phyloP scores from a whole-genome alignment of 768 basidiomycete genomes.

The Podaxis pistillaris region DNA sequence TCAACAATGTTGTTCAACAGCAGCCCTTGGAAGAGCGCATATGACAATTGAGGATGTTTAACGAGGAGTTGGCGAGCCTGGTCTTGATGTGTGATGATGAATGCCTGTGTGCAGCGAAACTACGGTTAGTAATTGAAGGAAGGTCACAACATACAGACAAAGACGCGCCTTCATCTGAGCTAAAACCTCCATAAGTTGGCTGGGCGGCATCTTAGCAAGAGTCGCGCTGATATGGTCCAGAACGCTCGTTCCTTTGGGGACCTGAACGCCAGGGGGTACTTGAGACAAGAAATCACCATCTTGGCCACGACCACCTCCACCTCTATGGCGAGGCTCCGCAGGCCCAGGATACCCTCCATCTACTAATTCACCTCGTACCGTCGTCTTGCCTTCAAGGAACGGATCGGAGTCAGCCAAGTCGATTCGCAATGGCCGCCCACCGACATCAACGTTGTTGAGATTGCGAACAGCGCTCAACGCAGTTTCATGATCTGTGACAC shows the following conservation, averaged over 20 bases:
- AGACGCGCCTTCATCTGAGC: constrained; percentile 94
- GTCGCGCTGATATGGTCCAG: constrained; percentile 85
- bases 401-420: constrained; percentile 94
- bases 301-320: constrained; percentile 49
- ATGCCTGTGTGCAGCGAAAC: constrained; percentile 56
- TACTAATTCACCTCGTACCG: constrained; percentile 77
- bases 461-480: constrained; percentile 95
- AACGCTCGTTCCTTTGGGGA: constrained; percentile 67
- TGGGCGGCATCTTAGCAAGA: constrained; percentile 79
- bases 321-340: constrained; percentile 51
- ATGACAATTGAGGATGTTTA: constrained; percentile 89
- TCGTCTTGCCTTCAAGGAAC: constrained; percentile 87
- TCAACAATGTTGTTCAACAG: constrained; percentile 94
- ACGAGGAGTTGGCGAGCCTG: constrained; percentile 79
- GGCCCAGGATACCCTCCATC: constrained; percentile 62
- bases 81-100: constrained; percentile 88
- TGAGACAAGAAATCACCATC: constrained; percentile 54
- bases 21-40: constrained; percentile 94
- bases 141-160: constrained; percentile 19
- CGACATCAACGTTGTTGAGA: constrained; percentile 88
- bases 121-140: constrained; percentile 1
- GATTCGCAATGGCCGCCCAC: constrained; percentile 89
- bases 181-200: constrained; percentile 87
- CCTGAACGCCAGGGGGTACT: constrained; percentile 74
- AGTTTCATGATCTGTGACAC: constrained; percentile 82